Percentiles rank a stretch among this genome's conserved stretches.
These are phyloP conservation scores for Thalassiosira hispida DNA, from an alignment of 352 stramenopile species.

Conservation along the genomic window DNA sequence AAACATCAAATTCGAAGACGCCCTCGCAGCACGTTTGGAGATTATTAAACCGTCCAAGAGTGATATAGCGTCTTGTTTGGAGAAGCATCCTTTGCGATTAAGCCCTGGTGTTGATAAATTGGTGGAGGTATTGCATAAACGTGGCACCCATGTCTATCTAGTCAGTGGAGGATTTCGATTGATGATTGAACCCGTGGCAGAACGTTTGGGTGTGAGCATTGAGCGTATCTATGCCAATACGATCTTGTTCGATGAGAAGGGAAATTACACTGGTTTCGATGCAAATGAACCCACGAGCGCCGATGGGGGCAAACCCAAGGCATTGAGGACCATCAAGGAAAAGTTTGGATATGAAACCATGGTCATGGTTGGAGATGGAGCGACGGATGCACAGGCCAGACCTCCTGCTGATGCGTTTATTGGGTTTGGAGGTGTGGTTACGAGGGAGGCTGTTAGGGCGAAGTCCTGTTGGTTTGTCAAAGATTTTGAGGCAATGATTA, in stretches of 20 bases:
- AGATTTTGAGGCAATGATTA: constrained; percentile 92
- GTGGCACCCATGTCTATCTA: constrained; percentile 94
- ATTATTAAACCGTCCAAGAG: constrained; percentile 93
- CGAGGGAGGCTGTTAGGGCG: constrained; percentile 91
- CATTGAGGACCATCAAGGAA: constrained; percentile 89
- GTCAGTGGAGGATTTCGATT: constrained; percentile 98
- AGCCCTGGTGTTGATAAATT: constrained; percentile 89
- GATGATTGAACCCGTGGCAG: constrained; percentile 97
- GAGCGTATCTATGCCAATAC: constrained; percentile 98
- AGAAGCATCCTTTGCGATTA: constrained; percentile 90
- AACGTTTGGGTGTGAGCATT: constrained; percentile 80
- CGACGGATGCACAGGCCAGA: constrained; percentile 95
- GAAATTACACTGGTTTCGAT: constrained; percentile 92
- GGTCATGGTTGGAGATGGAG: constrained; percentile 98
- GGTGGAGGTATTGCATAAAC: constrained; percentile 89
- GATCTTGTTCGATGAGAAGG: constrained; percentile 90
- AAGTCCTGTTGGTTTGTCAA: constrained; percentile 97
- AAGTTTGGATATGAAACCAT: constrained; percentile 92
- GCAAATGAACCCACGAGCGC: constrained; percentile 91
- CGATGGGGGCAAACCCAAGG: constrained; percentile 88
- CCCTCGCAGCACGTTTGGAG: constrained; percentile 92
- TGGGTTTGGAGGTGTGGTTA: constrained; percentile 96
- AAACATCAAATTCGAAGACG: constrained; percentile 97
- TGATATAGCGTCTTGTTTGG: constrained; percentile 90
- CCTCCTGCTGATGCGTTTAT: constrained; percentile 97